These are phyloP conservation scores for Priceomyces melissophilus DNA, from an alignment of 805 yeast genomes.

Conservation along the genomic window DNA sequence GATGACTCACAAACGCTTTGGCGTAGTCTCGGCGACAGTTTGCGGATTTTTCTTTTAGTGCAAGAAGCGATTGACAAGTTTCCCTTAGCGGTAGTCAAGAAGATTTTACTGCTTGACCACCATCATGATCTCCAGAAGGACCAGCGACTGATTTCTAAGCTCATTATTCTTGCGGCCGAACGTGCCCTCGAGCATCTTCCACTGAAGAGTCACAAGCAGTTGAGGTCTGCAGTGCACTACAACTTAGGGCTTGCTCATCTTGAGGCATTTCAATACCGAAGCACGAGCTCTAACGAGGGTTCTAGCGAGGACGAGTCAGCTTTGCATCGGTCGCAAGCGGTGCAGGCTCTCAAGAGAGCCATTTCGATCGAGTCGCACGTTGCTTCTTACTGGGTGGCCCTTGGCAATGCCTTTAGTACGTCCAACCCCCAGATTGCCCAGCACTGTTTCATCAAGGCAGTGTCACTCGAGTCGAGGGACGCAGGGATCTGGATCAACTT, in stretches of 20 bases:
- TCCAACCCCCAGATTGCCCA: constrained; percentile 74
- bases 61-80: constrained; percentile 50
- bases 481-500: constrained; percentile 75
- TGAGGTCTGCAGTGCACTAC: constrained; percentile 54
- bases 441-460: constrained; percentile 87
- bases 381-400: constrained; percentile 72
- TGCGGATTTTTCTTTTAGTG: constrained; percentile 50
- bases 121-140: constrained; percentile 11
- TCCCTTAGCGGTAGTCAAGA: constrained; percentile 31
- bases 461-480: constrained; percentile 64
- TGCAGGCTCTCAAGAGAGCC: constrained; percentile 59
- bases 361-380: constrained; percentile 69
- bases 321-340: constrained; percentile 38
- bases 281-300: constrained; percentile 5
- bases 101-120: no score
- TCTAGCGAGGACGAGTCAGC: no score
- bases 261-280: constrained; percentile 36
- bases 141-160: constrained; percentile 31
- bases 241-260: constrained; percentile 71
- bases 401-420: constrained; percentile 72
- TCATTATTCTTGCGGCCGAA: constrained; percentile 46
- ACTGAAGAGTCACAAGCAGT: constrained; percentile 38
- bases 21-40: constrained; percentile 59
- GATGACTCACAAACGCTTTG: constrained; percentile 53
- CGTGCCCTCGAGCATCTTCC: constrained; percentile 40